Base-by-base conservation (phyloP, 2,329 filamentous ascomycete genomes). In the Neopestalotiopsis sp. region DNA sequence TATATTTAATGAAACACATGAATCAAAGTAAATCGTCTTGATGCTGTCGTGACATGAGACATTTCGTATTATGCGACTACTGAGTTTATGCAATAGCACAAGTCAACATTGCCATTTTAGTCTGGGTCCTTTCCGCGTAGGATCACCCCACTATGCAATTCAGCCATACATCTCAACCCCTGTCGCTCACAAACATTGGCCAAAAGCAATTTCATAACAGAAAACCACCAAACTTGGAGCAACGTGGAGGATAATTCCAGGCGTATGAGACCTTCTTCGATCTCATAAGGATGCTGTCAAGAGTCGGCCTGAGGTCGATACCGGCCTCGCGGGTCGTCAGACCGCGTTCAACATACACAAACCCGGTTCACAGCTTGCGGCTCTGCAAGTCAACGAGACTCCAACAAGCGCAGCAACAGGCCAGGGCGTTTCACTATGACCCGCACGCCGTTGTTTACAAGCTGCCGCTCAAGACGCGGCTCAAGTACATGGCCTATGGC, bases 401-500 rank as follows among this genome's bases (percentile, higher is more conserved):
- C 28, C 49, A 56, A 32, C 32, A 17, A 17, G 30, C 20, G 32
- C 53, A 40, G 30, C 65, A 59, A n/a, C 65, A 58, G 20, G 38
- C 17, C 28, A 56, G 65, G 24, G 14, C 34, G 3, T 67, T 59
- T 34, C 56, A 67, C 65, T 67, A 67, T 49, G 65, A 67, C 56
- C 65, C 65, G 7, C 12, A 67, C 24, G 65, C 65, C 4, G 56
- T 30, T 13, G 30, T 42, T 12, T 32, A 20, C 24, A 24, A 56
- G 64, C 56, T 34, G 34, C 53, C 65, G 30, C 14, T 67, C 10
- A 53, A 58, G 56, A 67, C 56, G 30, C 66, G 66, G 57, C 40
- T 67, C 20, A 53, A 56, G 28, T 70, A 74, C 65, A 70, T 72
- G 56, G 69, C 62, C 10, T 58, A 72, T 10, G 71, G 71, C 2